Evolutionary conservation across 1,284 basidiomycete species (phyloP).

Genomic region (Microbotryomycetes sp.): DNA sequence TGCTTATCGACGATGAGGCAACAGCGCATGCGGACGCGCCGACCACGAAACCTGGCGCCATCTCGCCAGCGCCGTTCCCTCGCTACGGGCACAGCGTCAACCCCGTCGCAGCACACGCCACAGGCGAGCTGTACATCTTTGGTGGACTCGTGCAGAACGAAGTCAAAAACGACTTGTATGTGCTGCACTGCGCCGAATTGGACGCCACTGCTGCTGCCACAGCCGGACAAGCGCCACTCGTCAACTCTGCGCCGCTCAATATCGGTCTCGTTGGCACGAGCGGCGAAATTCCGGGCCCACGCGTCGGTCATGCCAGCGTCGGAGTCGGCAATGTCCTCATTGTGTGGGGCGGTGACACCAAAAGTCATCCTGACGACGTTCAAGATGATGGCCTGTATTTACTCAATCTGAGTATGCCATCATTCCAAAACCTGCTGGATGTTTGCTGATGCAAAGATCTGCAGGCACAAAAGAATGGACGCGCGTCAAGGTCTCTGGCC

Average conservation of each 20-base stretch:
- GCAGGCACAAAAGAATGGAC: slow-evolving; percentile 90
- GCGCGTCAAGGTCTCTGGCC: slow-evolving; percentile 65
- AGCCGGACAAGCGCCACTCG: slow-evolving; percentile 13
- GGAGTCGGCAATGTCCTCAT: slow-evolving; percentile 93
- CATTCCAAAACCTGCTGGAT: neutral
- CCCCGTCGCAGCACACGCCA: slow-evolving; percentile 54
- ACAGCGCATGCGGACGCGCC: slow-evolving; percentile 3
- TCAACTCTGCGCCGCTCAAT: slow-evolving; percentile 24
- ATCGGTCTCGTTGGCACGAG: slow-evolving; percentile 56
- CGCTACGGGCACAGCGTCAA: slow-evolving; percentile 97
- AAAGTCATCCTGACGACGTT: slow-evolving; percentile 62
- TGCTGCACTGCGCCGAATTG: slow-evolving; percentile 67
- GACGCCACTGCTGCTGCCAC: slow-evolving; percentile 37
- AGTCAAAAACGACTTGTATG: slow-evolving; percentile 89
- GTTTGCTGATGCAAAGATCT: neutral
- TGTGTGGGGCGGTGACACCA: slow-evolving; percentile 97
- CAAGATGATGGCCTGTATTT: slow-evolving; percentile 93
- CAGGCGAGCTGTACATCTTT: slow-evolving; percentile 90
- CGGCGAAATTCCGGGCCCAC: slow-evolving; percentile 79
- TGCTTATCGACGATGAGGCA: slow-evolving; percentile 24
- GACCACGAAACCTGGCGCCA: slow-evolving; percentile 20
- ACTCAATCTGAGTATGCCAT: slow-evolving; percentile 71
- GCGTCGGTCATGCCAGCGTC: slow-evolving; percentile 93
- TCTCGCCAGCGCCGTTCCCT: slow-evolving; percentile 66
- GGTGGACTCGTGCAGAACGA: slow-evolving; percentile 90